phyloP scores from a whole-genome alignment of 164 flowering plant genomes.

The Buxus sempervirens region DNA sequence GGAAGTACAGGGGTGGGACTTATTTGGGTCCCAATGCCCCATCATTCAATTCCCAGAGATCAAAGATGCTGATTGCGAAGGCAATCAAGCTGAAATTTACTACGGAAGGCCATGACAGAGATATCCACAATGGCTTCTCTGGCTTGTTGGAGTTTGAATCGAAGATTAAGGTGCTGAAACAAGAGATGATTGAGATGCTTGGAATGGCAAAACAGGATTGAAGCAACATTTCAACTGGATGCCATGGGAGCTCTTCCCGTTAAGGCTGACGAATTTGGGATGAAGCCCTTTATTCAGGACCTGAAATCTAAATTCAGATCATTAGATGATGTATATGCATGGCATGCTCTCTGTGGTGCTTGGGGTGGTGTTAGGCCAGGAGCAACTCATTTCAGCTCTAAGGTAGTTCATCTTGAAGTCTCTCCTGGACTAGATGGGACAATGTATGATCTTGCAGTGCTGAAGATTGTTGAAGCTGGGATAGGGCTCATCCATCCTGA shows the following conservation, averaged over 20 bases:
- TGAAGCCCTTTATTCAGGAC: conserved; percentile 71
- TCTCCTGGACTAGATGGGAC: conserved; percentile 72
- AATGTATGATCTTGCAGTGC: conserved; percentile 79
- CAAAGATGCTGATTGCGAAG: conserved; percentile 60
- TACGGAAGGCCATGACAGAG: conserved; percentile 46
- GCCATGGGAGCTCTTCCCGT: conserved; percentile 17
- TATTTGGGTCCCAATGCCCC: conserved; percentile 43
- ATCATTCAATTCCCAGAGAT: conserved; percentile 47
- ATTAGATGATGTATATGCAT: conserved; percentile 76
- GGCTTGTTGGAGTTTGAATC: conserved; percentile 39
- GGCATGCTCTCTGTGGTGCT: conserved; percentile 89
- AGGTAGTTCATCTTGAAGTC: conserved; percentile 37
- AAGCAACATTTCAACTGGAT: neutral
- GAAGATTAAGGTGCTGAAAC: conserved; percentile 31
- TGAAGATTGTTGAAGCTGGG: conserved; percentile 66
- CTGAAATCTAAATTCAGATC: conserved; percentile 59
- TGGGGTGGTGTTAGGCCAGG: conserved; percentile 95
- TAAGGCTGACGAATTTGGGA: conserved; percentile 32
- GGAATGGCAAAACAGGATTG: conserved; percentile 22
- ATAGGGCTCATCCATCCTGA: conserved; percentile 76
- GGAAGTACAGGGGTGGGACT: conserved; percentile 48
- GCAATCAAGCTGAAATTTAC: conserved; percentile 67
- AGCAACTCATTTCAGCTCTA: conserved; percentile 50
- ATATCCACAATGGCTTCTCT: conserved; percentile 32
- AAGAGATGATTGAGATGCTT: conserved; percentile 42